Percentiles rank a stretch among this genome's conserved stretches.
These are phyloP conservation scores for Mycena vitilis DNA, from an alignment of 768 basidiomycete genomes.

Conservation along the genomic window DNA sequence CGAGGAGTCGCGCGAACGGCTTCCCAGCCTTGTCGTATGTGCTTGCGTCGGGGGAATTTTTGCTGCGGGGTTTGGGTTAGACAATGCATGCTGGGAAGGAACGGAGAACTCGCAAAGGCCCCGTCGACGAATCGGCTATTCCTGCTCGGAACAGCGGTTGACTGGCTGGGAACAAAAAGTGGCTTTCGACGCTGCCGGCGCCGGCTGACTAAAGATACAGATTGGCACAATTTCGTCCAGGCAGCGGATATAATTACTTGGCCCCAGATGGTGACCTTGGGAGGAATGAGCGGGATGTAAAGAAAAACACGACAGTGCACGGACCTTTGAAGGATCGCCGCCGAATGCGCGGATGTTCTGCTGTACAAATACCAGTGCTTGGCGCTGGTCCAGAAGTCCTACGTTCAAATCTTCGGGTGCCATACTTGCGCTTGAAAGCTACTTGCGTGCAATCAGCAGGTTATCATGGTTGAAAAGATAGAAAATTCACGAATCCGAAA, in stretches of 20 bases:
- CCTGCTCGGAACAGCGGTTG: slow-evolving; percentile 60
- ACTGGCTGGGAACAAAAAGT: slow-evolving; percentile 56
- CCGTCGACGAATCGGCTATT: slow-evolving; percentile 64
- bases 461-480: not conserved
- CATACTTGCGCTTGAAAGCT: slow-evolving; percentile 61
- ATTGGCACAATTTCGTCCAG: not conserved
- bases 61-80: slow-evolving; percentile 47
- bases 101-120: slow-evolving; percentile 59
- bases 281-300: not conserved
- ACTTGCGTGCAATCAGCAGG: not conserved
- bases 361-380: slow-evolving; percentile 69
- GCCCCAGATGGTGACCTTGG: slow-evolving; percentile 68
- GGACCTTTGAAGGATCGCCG: slow-evolving; percentile 68
- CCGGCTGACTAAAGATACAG: slow-evolving; percentile 57
- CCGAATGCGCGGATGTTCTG: slow-evolving; percentile 76
- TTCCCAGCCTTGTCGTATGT: slow-evolving; percentile 65
- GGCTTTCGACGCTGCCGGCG: slow-evolving; percentile 61
- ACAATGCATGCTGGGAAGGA: not conserved
- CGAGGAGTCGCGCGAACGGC: slow-evolving; percentile 60
- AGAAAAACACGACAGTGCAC: not conserved
- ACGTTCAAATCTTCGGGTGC: slow-evolving; percentile 64
- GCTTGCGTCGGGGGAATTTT: slow-evolving; percentile 57
- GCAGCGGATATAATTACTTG: slow-evolving; percentile 48
- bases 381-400: slow-evolving; percentile 70
- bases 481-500: slow-evolving; percentile 62